These are phyloP conservation scores for Taphrina wiesneri DNA, from an alignment of 1,139 yeast species.

Conservation along the genomic window DNA sequence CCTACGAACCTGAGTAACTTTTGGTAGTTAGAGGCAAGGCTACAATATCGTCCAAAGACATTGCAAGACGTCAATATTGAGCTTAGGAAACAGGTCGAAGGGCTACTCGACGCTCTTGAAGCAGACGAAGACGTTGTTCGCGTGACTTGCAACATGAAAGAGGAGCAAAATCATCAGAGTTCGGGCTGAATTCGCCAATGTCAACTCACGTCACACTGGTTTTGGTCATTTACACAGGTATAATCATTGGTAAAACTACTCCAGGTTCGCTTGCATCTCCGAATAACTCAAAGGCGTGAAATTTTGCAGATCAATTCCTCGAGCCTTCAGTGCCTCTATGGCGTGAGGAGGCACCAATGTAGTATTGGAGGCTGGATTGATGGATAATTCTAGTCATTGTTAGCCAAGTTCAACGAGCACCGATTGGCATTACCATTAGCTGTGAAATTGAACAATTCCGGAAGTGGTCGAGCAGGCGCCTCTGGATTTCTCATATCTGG, in stretches of 20 bases:
- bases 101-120: slow-evolving; percentile 19
- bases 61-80: not conserved
- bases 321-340: slow-evolving; percentile 42
- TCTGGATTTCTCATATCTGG: slow-evolving; percentile 53
- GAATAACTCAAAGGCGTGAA: slow-evolving; percentile 47
- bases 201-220: no score
- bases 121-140: slow-evolving; percentile 24
- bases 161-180: not conserved
- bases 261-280: slow-evolving; percentile 35
- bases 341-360: slow-evolving; percentile 50
- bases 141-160: slow-evolving; percentile 5
- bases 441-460: slow-evolving; percentile 50
- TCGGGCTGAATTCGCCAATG: not conserved
- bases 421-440: slow-evolving; percentile 38
- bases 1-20: slow-evolving; percentile 62
- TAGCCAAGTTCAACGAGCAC: not conserved
- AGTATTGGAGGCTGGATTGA: slow-evolving; percentile 49
- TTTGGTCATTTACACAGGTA: not conserved
- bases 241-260: slow-evolving; percentile 12
- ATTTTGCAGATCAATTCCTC: slow-evolving; percentile 47
- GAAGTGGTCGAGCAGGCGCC: slow-evolving; percentile 47
- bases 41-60: slow-evolving; percentile 49
- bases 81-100: not conserved
- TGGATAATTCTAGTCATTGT: slow-evolving; percentile 45
- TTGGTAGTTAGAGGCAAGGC: slow-evolving; percentile 54